Evolutionary conservation across 768 basidiomycete species (phyloP).

Genomic region (Calvatia gigantea): DNA sequence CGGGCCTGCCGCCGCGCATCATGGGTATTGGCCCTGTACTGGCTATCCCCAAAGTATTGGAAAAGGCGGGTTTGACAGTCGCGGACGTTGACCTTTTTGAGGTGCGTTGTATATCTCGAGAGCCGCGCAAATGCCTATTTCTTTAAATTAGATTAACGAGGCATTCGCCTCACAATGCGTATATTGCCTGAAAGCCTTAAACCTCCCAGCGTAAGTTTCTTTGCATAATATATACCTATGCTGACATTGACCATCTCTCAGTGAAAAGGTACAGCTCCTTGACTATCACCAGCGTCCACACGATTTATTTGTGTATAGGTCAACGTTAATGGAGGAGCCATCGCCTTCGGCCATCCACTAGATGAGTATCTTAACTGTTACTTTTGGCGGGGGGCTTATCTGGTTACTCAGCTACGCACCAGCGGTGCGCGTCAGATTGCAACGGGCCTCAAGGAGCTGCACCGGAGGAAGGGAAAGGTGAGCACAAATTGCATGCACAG

Average conservation of each 20-base stretch:
- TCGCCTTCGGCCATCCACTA: constrained; percentile 81
- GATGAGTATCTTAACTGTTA: constrained; percentile 45
- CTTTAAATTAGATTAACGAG: constrained; percentile 69
- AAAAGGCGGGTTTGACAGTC: constrained; percentile 59
- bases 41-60: constrained; percentile 79
- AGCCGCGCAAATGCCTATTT: neutral
- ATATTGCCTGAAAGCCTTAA: constrained; percentile 66
- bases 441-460: constrained; percentile 75
- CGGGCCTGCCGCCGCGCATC: constrained; percentile 72
- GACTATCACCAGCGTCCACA: neutral
- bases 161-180: constrained; percentile 85
- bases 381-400: constrained; percentile 17
- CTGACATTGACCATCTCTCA: constrained; percentile 13
- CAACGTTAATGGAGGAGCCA: constrained; percentile 90
- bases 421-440: constrained; percentile 85
- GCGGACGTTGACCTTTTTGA: constrained; percentile 80
- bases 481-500: neutral
- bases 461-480: constrained; percentile 68
- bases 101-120: constrained; percentile 31
- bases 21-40: constrained; percentile 87
- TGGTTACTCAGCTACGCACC: constrained; percentile 45
- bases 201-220: constrained; percentile 40
- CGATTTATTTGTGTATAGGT: constrained; percentile 37
- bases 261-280: constrained; percentile 31
- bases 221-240: neutral